phyloP scores from a whole-genome alignment of 2,329 filamentous ascomycete genomes.

The Arthrobotrys megalospora region DNA sequence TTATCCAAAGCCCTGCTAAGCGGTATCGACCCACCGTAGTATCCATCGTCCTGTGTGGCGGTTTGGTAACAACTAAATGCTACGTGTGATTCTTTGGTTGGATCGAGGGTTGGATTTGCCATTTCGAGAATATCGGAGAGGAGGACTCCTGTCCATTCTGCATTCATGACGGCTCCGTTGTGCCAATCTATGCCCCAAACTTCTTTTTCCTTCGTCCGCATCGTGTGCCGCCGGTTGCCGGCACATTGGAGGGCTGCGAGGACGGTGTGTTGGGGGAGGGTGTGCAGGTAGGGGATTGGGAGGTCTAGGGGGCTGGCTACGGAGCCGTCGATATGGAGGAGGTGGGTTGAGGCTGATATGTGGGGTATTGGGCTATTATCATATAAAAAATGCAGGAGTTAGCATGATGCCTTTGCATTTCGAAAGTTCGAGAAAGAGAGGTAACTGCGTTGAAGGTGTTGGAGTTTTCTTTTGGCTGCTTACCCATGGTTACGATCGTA shows the following conservation, averaged over 20 bases:
- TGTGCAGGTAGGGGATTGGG: constrained; percentile 69
- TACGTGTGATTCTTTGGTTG: constrained; percentile 69
- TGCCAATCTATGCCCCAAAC: constrained; percentile 97
- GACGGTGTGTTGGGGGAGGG: constrained; percentile 72
- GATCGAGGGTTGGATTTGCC: constrained; percentile 73
- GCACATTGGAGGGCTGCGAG: constrained; percentile 85
- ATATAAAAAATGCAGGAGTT: constrained; percentile 40
- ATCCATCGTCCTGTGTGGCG: constrained; percentile 89
- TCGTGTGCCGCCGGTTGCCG: constrained; percentile 84
- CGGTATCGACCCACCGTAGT: constrained; percentile 73
- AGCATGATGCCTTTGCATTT: constrained; percentile 10
- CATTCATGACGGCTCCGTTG: constrained; percentile 86
- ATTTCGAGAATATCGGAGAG: constrained; percentile 79
- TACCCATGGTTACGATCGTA: constrained; percentile 75
- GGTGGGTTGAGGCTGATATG: constrained; percentile 68
- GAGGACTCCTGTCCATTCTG: constrained; percentile 86
- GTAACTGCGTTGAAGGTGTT: constrained; percentile 25
- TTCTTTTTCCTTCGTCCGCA: constrained; percentile 93
- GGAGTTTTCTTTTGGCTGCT: constrained; percentile 17
- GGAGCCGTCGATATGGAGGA: constrained; percentile 71
- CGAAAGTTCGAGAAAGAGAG: constrained; percentile 12
- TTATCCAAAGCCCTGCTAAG: constrained; percentile 83
- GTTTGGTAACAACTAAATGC: constrained; percentile 76
- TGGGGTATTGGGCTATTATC: constrained; percentile 69
- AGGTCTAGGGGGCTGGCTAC: constrained; percentile 69